phyloP scores from a whole-genome alignment of 352 stramenopile genomes.

The Globisporangium abappressorium region DNA sequence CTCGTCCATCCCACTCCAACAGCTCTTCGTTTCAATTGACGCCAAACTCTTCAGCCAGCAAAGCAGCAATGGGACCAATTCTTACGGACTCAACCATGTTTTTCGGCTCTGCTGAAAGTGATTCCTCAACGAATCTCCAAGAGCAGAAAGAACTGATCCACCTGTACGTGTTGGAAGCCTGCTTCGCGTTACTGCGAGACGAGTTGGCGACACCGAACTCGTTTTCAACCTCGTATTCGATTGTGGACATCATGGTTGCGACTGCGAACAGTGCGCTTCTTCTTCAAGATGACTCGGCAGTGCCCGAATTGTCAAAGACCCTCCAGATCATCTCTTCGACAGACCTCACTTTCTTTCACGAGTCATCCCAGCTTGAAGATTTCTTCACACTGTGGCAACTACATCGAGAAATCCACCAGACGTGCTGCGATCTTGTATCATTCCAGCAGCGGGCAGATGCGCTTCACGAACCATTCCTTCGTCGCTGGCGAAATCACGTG shows the following conservation, averaged over 20 bases:
- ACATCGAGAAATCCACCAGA: conserved; percentile 44
- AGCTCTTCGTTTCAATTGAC: conserved; percentile 11
- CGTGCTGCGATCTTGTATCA: conserved; percentile 35
- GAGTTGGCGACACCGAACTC: conserved; percentile 23
- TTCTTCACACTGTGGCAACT: conserved; percentile 59
- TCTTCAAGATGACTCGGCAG: conserved; percentile 18
- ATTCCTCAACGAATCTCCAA: not conserved
- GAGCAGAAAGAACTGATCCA: conserved; percentile 36
- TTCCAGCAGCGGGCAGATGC: conserved; percentile 22
- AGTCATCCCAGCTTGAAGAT: conserved; percentile 54
- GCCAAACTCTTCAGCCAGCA: not conserved
- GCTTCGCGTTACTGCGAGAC: conserved; percentile 38
- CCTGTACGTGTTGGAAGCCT: conserved; percentile 46
- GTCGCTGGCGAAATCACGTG: conserved; percentile 43
- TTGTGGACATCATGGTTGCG: conserved; percentile 55
- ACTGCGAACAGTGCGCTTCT: conserved; percentile 43
- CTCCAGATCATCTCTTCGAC: conserved; percentile 80
- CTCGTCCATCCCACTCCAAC: conserved; percentile 7
- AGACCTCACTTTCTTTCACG: conserved; percentile 58
- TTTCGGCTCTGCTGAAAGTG: conserved; percentile 18
- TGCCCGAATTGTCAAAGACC: conserved; percentile 49
- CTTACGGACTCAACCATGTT: conserved; percentile 32
- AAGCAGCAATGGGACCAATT: not conserved
- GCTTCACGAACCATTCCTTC: conserved; percentile 41
- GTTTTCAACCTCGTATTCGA: conserved; percentile 26